These are phyloP conservation scores for Vitis hybrid DNA, from an alignment of 177 flowering plant species.

Conservation along the genomic window DNA sequence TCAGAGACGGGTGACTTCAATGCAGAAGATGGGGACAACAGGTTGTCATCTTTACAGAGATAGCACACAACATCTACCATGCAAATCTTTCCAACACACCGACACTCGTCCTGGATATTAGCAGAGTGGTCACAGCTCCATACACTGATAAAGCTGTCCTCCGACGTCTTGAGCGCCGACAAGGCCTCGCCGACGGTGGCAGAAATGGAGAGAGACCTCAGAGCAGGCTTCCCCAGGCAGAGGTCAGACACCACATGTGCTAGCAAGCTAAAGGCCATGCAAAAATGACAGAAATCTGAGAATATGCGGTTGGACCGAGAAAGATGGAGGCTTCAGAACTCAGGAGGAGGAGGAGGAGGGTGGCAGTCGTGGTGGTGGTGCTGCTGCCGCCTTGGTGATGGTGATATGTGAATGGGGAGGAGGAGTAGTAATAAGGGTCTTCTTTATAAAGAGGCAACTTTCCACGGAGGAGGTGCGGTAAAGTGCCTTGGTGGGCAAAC, in stretches of 20 bases:
- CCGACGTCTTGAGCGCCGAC: conserved; percentile 42
- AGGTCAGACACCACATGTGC: conserved; percentile 64
- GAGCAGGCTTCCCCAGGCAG: conserved; percentile 73
- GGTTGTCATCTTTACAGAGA: conserved; percentile 43
- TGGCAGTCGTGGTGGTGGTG: neutral
- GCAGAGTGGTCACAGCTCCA: conserved; percentile 51
- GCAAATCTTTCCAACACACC: conserved; percentile 58
- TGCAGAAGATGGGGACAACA: conserved; percentile 39
- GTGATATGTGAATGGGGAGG: too few species aligned
- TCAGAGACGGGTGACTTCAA: conserved; percentile 44
- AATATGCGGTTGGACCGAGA: neutral
- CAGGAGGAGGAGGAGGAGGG: neutral
- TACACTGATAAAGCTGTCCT: conserved; percentile 48
- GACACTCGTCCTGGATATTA: conserved; percentile 22
- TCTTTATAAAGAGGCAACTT: too few species aligned
- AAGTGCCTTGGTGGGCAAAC: too few species aligned
- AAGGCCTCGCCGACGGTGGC: conserved; percentile 65
- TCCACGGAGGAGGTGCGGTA: too few species aligned
- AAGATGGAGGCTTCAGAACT: neutral
- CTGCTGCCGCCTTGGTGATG: too few species aligned
- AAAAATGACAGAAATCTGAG: conserved; percentile 14
- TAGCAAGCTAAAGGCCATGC: conserved; percentile 69
- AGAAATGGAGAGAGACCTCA: conserved; percentile 49
- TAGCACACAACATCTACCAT: conserved; percentile 69
- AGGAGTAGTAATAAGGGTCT: too few species aligned